Evolutionary conservation across 208 protist genomes (phyloP).

Genomic region (Ichthyophonus hoferi): DNA sequence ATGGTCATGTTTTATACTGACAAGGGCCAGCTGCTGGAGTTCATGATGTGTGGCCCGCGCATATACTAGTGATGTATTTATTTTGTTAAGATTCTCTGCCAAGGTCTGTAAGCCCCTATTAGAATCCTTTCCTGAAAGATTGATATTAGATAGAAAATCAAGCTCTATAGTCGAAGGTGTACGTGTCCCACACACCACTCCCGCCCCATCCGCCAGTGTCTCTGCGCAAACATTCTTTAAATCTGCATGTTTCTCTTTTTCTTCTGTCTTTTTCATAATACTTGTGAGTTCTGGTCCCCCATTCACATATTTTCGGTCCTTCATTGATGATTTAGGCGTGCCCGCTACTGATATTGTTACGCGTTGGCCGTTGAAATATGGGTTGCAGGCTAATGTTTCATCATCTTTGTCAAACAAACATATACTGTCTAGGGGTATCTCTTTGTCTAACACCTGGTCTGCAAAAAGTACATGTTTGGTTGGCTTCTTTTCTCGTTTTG

Average conservation of each 20-base stretch:
- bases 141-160: too few species aligned
- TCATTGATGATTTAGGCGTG: neutral
- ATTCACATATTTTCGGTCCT: neutral
- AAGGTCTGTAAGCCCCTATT: neutral
- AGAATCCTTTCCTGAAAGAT: neutral
- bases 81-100: neutral
- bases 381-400: neutral
- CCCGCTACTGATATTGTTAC: neutral
- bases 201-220: neutral
- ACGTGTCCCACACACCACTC: neutral
- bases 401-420: neutral
- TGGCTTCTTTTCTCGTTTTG: neutral
- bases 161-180: neutral
- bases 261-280: neutral
- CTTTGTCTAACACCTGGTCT: neutral
- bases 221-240: neutral
- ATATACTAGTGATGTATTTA: too few species aligned
- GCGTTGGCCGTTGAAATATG: neutral
- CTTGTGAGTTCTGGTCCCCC: neutral
- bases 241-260: too few species aligned
- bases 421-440: neutral
- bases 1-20: neutral
- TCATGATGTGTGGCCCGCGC: neutral
- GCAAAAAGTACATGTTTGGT: neutral
- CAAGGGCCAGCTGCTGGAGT: neutral